These are phyloP conservation scores for Sporisorium iseilematis-ciliati DNA, from an alignment of 1,284 basidiomycete genomes.

Conservation along the genomic window DNA sequence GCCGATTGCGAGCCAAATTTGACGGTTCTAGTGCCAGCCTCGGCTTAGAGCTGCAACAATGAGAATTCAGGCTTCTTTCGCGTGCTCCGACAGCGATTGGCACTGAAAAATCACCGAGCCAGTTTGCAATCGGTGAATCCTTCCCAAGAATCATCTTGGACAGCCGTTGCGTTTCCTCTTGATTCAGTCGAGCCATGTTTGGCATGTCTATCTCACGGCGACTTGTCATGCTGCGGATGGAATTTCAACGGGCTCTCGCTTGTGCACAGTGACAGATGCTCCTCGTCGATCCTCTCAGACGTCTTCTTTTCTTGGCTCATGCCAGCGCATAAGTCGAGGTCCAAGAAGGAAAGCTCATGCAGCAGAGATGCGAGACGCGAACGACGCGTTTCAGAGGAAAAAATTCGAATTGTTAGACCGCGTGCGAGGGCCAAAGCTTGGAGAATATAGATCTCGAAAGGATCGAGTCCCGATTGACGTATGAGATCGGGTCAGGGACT, in stretches of 20 bases:
- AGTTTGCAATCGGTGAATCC: background rate
- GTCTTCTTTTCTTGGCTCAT: background rate
- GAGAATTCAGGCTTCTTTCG: too few species aligned
- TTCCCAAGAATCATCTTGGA: background rate
- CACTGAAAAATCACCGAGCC: background rate
- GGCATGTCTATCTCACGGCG: background rate
- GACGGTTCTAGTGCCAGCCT: background rate
- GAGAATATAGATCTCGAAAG: background rate
- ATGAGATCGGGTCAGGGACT: too few species aligned
- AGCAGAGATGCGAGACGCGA: background rate
- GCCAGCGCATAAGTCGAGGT: constrained; percentile 3
- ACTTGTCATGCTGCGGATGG: background rate
- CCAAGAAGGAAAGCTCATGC: too few species aligned
- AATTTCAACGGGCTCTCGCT: constrained; percentile 2
- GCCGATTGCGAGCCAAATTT: too few species aligned
- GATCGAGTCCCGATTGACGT: too few species aligned
- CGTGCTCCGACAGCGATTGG: background rate
- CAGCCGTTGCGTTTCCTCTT: background rate
- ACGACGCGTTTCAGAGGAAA: background rate
- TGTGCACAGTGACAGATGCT: background rate
- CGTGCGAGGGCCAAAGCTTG: too few species aligned
- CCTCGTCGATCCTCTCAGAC: constrained; percentile 1
- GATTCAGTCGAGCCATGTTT: too few species aligned
- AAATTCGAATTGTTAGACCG: background rate
- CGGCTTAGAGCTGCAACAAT: background rate